Conservation (phyloP, 208 protist genomes). For the Lotmaria passim region DNA sequence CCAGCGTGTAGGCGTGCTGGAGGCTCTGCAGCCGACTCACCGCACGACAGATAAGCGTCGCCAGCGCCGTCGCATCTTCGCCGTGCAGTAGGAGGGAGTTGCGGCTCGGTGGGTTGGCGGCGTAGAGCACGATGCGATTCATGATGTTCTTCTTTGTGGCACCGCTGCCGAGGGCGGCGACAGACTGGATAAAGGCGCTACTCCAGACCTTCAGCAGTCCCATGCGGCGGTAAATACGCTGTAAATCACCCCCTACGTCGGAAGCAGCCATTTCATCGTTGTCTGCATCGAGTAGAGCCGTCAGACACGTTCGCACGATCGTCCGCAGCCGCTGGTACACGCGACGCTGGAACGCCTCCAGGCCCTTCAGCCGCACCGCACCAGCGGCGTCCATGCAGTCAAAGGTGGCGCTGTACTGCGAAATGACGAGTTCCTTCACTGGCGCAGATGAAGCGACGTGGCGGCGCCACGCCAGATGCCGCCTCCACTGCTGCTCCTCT, state of each 20-base stretch:
- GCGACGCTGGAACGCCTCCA: conserved; percentile 66
- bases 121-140: conserved; percentile 73
- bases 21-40: conserved; percentile 36
- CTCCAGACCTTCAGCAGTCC: conserved; percentile 19
- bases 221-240: conserved; percentile 8
- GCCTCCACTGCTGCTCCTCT: conserved; percentile 66
- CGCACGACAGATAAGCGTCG: conserved; percentile 48
- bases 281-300: background rate
- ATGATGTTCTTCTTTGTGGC: conserved; percentile 58
- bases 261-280: background rate
- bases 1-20: conserved; percentile 48
- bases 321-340: conserved; percentile 61
- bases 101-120: conserved; percentile 77
- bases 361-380: conserved; percentile 49
- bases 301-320: conserved; percentile 44
- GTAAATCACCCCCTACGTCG: background rate
- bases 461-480: conserved; percentile 56
- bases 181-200: conserved; percentile 23
- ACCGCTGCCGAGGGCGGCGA: conserved; percentile 21
- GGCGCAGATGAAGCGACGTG: conserved; percentile 40
- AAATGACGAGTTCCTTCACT: conserved; percentile 56
- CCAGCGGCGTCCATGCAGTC: conserved; percentile 54
- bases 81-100: conserved; percentile 69
- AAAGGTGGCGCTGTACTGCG: conserved; percentile 68
- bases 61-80: conserved; percentile 37